These are phyloP conservation scores for Endothia cerciana DNA, from an alignment of 2,329 filamentous ascomycete genomes.

Conservation along the genomic window DNA sequence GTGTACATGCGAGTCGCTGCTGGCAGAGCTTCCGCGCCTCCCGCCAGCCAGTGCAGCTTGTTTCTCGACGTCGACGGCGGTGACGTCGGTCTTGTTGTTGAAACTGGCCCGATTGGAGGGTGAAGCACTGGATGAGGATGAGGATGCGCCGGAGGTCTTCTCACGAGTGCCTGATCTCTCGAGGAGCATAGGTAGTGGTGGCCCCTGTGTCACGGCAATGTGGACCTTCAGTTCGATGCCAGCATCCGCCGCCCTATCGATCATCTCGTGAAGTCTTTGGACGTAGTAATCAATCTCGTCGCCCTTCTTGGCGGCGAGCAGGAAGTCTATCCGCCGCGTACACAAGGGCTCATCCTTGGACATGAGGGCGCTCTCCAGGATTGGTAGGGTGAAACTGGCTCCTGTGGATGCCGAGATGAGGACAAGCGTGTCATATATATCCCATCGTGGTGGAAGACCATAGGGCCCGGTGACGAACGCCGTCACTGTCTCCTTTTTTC, in stretches of 20 bases:
- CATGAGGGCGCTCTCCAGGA: constrained; percentile 58
- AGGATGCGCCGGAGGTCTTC: constrained; percentile 28
- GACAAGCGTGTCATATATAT: constrained; percentile 62
- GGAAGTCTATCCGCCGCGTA: constrained; percentile 56
- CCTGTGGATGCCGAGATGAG: constrained; percentile 66
- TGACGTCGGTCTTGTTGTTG: constrained; percentile 20
- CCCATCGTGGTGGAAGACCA: constrained; percentile 58
- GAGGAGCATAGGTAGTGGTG: constrained; percentile 31
- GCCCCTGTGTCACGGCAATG: constrained; percentile 54
- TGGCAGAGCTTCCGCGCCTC: constrained; percentile 32
- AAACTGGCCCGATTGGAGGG: constrained; percentile 46
- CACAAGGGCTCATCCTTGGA: constrained; percentile 46
- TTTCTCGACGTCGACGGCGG: constrained; percentile 37
- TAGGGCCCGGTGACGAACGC: constrained; percentile 61
- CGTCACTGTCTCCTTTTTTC: constrained; percentile 41
- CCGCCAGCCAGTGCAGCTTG: constrained; percentile 18
- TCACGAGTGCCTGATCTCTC: constrained; percentile 30
- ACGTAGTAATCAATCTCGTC: constrained; percentile 62
- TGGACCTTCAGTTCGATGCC: constrained; percentile 57
- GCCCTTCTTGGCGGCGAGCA: constrained; percentile 54
- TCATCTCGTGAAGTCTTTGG: constrained; percentile 50
- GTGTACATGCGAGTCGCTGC: constrained; percentile 46
- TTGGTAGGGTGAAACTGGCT: constrained; percentile 64
- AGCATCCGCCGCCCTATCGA: constrained; percentile 45
- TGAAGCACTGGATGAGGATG: constrained; percentile 39